Base-by-base conservation (phyloP, 495 filamentous ascomycete genomes). In the Poronia punctata region DNA sequence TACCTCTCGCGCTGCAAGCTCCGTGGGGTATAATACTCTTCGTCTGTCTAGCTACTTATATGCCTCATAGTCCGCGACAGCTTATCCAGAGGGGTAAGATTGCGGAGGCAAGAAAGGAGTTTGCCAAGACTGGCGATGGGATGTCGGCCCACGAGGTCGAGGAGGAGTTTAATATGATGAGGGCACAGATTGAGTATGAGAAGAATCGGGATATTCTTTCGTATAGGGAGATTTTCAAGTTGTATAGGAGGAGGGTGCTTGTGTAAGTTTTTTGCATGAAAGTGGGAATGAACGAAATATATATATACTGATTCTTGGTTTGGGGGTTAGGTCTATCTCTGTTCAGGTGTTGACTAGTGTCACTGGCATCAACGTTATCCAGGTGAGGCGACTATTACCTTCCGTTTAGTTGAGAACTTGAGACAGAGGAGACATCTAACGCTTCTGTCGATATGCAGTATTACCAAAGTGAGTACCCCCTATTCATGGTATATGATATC, bases 11-110 rank as follows among this genome's bases (percentile, higher is more conserved):
- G 0, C 67, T 79, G 35, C 75, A 78, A 51, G 74, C 78, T 17
- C 75, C 75, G 4, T 79, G 72, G 72, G 75, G 75, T 4, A 53
- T 78, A 8, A 65, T 79, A 40, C 66, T 79, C 64, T 78, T 78
- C 43, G 46, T 64, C 18, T 74, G 74, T 1, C 45, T 79, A 24
- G 46, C 66, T 9, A 78, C 72, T 1, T 79, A 78, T 43, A 79
- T 78, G 75, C 75, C 75, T 0, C 59, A 76, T 42, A 76, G 73
- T 10, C 75, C 75, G 30, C 67, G 75, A 15, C 68, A 77, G 43
- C 51, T 78, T 23, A 65, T 79, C 21, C 72, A 72, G 2, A 59
- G 48, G n/a, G 75, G 74, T 7, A 69, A 74, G 49, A 39, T 69
- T 10, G 72, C 75, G 31, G 45, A 64, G 11, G 75, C 75, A 5